phyloP scores from a whole-genome alignment of 345 rosid species.

The Hypericum androsaemum region DNA sequence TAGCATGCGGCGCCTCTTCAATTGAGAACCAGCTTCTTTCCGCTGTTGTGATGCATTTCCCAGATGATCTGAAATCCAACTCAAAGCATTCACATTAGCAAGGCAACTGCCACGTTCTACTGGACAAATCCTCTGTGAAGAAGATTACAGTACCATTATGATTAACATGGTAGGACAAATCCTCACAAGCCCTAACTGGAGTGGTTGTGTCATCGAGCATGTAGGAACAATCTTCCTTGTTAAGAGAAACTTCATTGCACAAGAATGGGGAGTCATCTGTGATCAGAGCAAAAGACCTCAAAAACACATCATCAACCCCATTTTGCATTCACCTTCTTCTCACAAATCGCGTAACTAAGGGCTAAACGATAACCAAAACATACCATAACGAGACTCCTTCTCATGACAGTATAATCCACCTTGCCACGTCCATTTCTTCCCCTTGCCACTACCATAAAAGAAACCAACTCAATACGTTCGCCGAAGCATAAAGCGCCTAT shows the following conservation, averaged over 20 bases:
- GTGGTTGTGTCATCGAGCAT: constrained; percentile 64
- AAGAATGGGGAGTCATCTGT: constrained; percentile 23
- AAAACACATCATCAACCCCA: not conserved
- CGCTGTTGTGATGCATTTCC: constrained; percentile 41
- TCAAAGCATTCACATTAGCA: constrained; percentile 11
- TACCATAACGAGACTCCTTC: too few species aligned
- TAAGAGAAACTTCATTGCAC: constrained; percentile 51
- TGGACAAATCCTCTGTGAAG: not conserved
- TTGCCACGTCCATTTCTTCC: too few species aligned
- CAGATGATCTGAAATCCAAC: constrained; percentile 31
- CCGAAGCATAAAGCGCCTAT: too few species aligned
- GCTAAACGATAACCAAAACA: too few species aligned
- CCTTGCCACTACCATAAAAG: too few species aligned
- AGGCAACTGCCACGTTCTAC: not conserved
- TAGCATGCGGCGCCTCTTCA: constrained; percentile 87
- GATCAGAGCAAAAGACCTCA: constrained; percentile 5
- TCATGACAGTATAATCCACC: too few species aligned
- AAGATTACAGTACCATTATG: constrained; percentile 23
- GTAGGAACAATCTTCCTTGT: constrained; percentile 73
- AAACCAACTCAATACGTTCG: too few species aligned
- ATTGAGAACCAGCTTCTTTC: constrained; percentile 42
- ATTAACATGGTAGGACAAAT: constrained; percentile 46
- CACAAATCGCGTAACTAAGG: too few species aligned
- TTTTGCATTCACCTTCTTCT: not conserved
- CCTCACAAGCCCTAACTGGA: constrained; percentile 80